Evolutionary conservation across 1,284 basidiomycete genomes (phyloP), one percentile per base, ranked within the genome.

Genomic region (Phylloporus sp.): DNA sequence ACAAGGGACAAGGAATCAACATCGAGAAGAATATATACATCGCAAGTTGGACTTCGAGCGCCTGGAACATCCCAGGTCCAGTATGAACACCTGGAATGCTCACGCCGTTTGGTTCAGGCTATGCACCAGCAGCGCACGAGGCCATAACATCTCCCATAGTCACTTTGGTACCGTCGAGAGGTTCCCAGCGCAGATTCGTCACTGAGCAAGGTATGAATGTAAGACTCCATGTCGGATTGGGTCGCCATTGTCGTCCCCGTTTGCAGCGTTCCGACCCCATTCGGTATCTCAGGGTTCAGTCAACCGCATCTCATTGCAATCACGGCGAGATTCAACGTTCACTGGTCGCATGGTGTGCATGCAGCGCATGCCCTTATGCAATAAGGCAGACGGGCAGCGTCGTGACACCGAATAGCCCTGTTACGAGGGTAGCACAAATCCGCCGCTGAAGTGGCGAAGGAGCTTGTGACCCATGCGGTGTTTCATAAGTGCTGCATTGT

Each of bases 191-290:
- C 45, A 5, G 63, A 55, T 23, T 27, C 60, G 15, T 62, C 29
- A 7, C 14, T 19, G 25, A 63, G 52, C 20, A 43, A 23, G 25
- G 49, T 23, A 29, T 60, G 64, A 43, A 79, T 76, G 65, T 84
- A 86, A 10, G 83, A 43, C 55, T 45, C 83, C n/a, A 82, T 80
- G 71, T 88, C 85, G 5, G 82, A 80, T 60, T 81, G 80, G 69
- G 84, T 80, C 2, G 80, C 80, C 35, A 79, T 80, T 64, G 78
- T 68, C 60, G 62, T 62, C 29, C 41, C 64, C 5, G 67, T 47
- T 27, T 57, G 61, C 0, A 43, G 52, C 17, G 58, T 11, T 47
- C 65, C 64, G 5, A 59, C 32, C n/a, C 5, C 47, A 4, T 47
- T 59, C 1, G 66, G 41, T 15, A 60, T 5, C 25, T 55, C 32